Evolutionary conservation across 495 filamentous ascomycete species (phyloP).

Genomic region (Jackrogersella multiformis): DNA sequence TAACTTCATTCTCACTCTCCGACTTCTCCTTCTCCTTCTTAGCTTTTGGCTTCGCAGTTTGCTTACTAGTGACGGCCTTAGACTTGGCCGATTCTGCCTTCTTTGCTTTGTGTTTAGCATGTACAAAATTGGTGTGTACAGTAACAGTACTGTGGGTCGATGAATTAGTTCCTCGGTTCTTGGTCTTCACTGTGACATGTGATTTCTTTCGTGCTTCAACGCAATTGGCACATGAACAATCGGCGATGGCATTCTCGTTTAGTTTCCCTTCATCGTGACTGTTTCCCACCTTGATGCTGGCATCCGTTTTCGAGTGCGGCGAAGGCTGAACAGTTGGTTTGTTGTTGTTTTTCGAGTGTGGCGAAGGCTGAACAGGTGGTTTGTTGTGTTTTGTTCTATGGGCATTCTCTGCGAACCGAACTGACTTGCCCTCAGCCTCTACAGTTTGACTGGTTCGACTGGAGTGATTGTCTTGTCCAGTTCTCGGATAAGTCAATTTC

Average conservation of each 20-base stretch:
- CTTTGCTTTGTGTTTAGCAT: constrained; percentile 33
- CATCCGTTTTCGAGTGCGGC: constrained; percentile 13
- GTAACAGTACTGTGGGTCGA: constrained; percentile 20
- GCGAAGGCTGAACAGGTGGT: background rate
- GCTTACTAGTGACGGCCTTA: constrained; percentile 17
- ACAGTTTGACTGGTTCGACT: background rate
- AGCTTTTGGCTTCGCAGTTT: constrained; percentile 13
- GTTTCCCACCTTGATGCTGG: constrained; percentile 11
- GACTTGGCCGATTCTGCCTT: background rate
- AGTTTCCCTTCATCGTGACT: constrained; percentile 13
- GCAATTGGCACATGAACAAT: constrained; percentile 44
- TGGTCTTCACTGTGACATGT: constrained; percentile 11
- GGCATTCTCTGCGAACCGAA: constrained; percentile 34
- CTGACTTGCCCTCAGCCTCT: constrained; percentile 7
- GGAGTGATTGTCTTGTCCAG: constrained; percentile 3
- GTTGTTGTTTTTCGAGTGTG: too few species aligned
- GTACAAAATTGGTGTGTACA: constrained; percentile 15
- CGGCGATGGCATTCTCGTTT: constrained; percentile 28
- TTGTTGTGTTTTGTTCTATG: constrained; percentile 41
- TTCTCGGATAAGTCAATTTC: constrained; percentile 49
- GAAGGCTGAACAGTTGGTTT: background rate
- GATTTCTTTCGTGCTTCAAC: constrained; percentile 14
- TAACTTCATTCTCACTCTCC: constrained; percentile 20
- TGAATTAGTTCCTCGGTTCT: constrained; percentile 9
- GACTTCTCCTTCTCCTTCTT: constrained; percentile 40